Evolutionary conservation across 108 stramenopile species (phyloP), one percentile per base, ranked within the genome.

Genomic region (Poteriospumella lacustris): DNA sequence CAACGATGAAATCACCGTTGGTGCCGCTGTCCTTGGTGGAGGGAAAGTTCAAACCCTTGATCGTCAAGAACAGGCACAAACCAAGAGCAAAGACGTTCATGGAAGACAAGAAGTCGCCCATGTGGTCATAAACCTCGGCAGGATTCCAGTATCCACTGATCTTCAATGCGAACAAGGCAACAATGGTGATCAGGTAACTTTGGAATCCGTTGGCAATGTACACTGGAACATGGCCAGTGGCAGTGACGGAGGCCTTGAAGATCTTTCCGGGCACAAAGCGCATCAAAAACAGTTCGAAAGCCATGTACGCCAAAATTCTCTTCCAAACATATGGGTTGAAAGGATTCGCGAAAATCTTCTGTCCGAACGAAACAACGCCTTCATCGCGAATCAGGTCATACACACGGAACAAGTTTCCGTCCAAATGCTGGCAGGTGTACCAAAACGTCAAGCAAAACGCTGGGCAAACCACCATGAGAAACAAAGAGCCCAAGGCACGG

Each of bases 31-130:
- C 98, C 31, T 83, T 44, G 26, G 92, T 93, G 0, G 89, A 90
- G 0, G 98, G 98, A 31, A 82, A 76, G 59, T 86, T 40, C 39
- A 88, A 80, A 28, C 98, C 98, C 86, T 99, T 99, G 82, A 93
- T 43, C 58, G 80, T 80, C 39, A 97, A 81, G 40, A 92, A 76
- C 56, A 82, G 62, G 62, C 95, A 95, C 80, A 99, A 93, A 47
- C 87, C 68, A n/a, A 93, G 88, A 0, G 91, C 95, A 83, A 96
- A 95, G 33, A 95, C 47, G 84, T 95, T 96, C 91, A 99, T 78
- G 52, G 85, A 89, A 42, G 92, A 78, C 19, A 97, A 59, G 58
- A 84, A 79, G 34, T 85, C 58, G 43, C 88, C 88, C 75, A 92
- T 89, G 26, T 82, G 43, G 81, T 92, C 93, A 82, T 97, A 96